A percentile compares a stretch with the other conserved stretches of the same genome.
Conservation (phyloP, 176 grass and related monocot genomes). For the Avena eriantha region DNA sequence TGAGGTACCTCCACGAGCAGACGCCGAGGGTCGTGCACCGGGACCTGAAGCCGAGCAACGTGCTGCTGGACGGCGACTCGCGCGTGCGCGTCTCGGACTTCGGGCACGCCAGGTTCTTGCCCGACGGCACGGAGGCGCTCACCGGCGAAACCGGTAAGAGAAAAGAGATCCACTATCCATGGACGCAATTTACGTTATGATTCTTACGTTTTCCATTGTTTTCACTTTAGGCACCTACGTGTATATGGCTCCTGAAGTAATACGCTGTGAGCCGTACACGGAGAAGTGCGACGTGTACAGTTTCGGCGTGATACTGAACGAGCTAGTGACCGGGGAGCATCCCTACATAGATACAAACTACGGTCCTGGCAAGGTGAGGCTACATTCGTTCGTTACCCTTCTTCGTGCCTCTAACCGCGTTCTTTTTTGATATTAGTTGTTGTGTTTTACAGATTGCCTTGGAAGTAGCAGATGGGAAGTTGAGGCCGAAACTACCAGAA, state of each 20-base stretch:
- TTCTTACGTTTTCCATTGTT: not conserved
- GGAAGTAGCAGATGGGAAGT: conserved; percentile 57
- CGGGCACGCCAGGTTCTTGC: conserved; percentile 61
- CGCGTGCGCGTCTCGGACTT: conserved; percentile 61
- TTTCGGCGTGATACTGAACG: conserved; percentile 65
- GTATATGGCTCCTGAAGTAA: conserved; percentile 75
- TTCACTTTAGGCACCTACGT: conserved; percentile 56
- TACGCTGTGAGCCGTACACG: conserved; percentile 64
- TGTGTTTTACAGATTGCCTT: conserved; percentile 55
- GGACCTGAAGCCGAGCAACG: conserved; percentile 72
- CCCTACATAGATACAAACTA: conserved; percentile 58
- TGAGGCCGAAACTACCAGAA: conserved; percentile 50
- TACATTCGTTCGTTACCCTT: not conserved
- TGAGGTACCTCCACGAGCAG: conserved; percentile 68
- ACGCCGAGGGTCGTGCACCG: conserved; percentile 64
- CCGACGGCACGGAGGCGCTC: conserved; percentile 52
- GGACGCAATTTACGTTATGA: no score
- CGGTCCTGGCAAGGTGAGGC: conserved; percentile 52
- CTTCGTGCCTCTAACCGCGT: not conserved
- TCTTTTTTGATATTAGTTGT: not conserved
- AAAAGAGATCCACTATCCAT: not conserved
- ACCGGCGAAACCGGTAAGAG: conserved; percentile 66
- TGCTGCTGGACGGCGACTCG: conserved; percentile 45
- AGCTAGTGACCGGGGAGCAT: conserved; percentile 62
- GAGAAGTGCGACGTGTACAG: conserved; percentile 84